Conservation (phyloP, 2,329 filamentous ascomycete species). For the Penicillium brevicompactum region DNA sequence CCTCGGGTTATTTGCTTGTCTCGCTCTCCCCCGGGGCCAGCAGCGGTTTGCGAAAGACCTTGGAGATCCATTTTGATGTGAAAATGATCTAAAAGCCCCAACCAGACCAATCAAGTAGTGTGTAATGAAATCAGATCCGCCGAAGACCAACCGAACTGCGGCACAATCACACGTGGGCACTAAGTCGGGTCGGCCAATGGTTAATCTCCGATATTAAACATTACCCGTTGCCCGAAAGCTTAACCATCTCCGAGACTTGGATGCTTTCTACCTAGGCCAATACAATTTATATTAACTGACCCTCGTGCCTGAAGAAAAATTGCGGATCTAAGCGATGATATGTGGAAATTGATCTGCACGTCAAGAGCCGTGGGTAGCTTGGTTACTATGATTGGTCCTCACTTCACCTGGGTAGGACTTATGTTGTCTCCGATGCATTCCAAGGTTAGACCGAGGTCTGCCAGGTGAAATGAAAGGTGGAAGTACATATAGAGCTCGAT, state of each 20-base stretch:
- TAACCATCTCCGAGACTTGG: background rate
- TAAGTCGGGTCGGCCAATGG: background rate
- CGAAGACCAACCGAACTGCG: background rate
- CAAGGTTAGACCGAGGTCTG: background rate
- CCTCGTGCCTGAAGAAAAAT: background rate
- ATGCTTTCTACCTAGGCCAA: background rate
- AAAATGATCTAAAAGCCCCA: no score
- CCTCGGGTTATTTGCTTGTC: no score
- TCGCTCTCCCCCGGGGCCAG: no score
- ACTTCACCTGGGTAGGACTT: background rate
- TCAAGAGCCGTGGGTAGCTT: background rate
- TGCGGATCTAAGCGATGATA: background rate
- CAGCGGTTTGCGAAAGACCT: no score
- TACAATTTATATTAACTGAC: background rate
- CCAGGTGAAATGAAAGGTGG: no score
- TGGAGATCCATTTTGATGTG: no score
- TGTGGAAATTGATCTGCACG: background rate
- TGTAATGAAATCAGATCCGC: background rate
- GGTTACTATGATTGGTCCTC: conserved; percentile 1
- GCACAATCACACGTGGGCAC: background rate
- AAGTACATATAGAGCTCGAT: background rate
- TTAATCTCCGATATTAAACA: background rate
- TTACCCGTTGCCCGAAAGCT: conserved; percentile 1
- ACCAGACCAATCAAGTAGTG: background rate
- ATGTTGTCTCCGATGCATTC: background rate